Percentiles rank a stretch among this genome's conserved stretches.
These are phyloP conservation scores for Cicer yamashitae DNA, from an alignment of 306 rosid species.

Conservation along the genomic window DNA sequence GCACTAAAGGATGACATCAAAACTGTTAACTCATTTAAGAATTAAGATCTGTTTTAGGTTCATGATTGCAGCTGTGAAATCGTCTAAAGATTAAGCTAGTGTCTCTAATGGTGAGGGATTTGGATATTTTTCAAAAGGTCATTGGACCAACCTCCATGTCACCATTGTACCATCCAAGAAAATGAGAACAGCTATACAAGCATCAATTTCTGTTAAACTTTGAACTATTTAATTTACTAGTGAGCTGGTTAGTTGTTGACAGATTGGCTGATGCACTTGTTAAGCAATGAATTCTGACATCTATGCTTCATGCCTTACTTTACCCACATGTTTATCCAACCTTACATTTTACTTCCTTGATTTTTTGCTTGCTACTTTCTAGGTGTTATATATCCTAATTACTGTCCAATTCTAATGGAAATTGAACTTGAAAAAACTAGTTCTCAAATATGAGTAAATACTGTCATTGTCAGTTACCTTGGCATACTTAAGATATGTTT, in stretches of 20 bases:
- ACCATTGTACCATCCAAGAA: not conserved
- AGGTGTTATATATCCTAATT: not conserved
- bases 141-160: conserved; percentile 1
- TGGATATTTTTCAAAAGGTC: conserved; percentile 7
- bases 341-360: conserved; percentile 19
- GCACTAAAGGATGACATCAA: conserved; percentile 18
- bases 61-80: conserved; percentile 14
- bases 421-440: conserved; percentile 7
- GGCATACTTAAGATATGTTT: too few species aligned
- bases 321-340: not conserved
- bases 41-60: conserved; percentile 24
- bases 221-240: not conserved
- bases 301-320: not conserved
- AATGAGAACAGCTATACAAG: conserved; percentile 3
- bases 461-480: too few species aligned
- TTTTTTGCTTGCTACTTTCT: not conserved
- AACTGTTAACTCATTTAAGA: conserved; percentile 6
- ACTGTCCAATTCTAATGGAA: not conserved
- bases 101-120: not conserved
- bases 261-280: not conserved
- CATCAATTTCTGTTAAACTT: conserved; percentile 8
- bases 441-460: not conserved
- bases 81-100: not conserved
- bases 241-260: conserved; percentile 1
- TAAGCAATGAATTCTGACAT: conserved; percentile 11